Percentiles rank a stretch among this genome's conserved stretches.
These are phyloP conservation scores for Arthrobotrys sinensis DNA, from an alignment of 2,329 filamentous ascomycete species.

Conservation along the genomic window DNA sequence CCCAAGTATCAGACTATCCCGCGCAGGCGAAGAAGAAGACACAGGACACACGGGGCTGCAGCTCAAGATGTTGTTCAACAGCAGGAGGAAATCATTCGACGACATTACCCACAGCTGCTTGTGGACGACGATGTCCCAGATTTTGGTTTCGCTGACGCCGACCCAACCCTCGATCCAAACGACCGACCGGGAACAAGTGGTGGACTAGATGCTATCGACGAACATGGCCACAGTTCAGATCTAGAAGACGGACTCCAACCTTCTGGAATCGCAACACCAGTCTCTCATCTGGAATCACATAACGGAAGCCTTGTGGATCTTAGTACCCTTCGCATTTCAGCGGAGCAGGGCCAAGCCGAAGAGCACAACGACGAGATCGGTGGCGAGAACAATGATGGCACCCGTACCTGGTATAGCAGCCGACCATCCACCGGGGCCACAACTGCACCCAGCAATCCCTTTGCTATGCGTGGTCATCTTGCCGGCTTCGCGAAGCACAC, in stretches of 20 bases:
- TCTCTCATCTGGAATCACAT: conserved; percentile 33
- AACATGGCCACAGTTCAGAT: conserved; percentile 54
- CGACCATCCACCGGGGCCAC: conserved; percentile 53
- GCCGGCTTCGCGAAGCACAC: conserved; percentile 44
- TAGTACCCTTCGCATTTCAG: conserved; percentile 47
- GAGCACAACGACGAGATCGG: conserved; percentile 10
- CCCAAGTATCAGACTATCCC: conserved; percentile 76
- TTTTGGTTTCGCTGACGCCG: conserved; percentile 11
- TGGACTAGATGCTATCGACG: conserved; percentile 60
- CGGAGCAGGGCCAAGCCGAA: conserved; percentile 11
- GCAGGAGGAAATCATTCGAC: conserved; percentile 62
- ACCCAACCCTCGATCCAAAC: conserved; percentile 46
- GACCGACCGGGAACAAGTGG: conserved; percentile 45
- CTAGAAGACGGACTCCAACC: conserved; percentile 53
- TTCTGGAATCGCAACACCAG: conserved; percentile 39
- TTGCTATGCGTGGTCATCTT: conserved; percentile 46
- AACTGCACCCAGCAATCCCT: conserved; percentile 30
- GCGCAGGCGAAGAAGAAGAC: conserved; percentile 65
- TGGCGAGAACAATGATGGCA: conserved; percentile 19
- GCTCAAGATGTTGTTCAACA: conserved; percentile 53
- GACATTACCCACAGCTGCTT: conserved; percentile 60
- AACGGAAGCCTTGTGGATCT: conserved; percentile 50
- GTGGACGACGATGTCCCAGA: conserved; percentile 36
- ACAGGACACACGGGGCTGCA: conserved; percentile 39
- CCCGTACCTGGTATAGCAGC: conserved; percentile 49